Base-by-base conservation (phyloP, 768 basidiomycete genomes). In the Vishniacozyma victoriae region DNA sequence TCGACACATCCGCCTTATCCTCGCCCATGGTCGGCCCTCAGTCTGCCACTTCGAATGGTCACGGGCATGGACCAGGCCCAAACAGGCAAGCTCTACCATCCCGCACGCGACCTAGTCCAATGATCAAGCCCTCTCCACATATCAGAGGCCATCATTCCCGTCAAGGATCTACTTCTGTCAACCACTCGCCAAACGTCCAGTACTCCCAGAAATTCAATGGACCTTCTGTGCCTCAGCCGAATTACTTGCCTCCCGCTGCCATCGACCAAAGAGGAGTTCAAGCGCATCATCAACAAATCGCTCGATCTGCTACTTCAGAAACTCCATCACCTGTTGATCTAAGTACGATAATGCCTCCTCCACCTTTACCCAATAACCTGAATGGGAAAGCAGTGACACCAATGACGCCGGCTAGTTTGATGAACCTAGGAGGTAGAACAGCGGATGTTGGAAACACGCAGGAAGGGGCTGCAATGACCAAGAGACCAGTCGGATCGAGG, bases 401-500 rank as follows among this genome's bases (percentile, higher is more conserved):
- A 5, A 87, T 89, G 36, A 95, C 92, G 0, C 92, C 92, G 0
- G 85, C 88, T 0, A 86, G 82, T 49, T 85, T 96, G 64, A 88
- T 96, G 87, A 92, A 92, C 55, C 76, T 97, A 5, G 82, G 29
- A 18, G 22, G 83, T 3, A 74, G 79, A 29, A 69, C 84, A 2
- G 80, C 27, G 13, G 19, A n/a, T 9, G 29, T 9, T 9, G 29
- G 29, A n/a, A 33, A 33, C 29, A 33, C 29, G n/a, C 9, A n/a
- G 29, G 29, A 33, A 33, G n/a, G n/a, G n/a, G n/a, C n/a, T n/a
- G n/a, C n/a, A n/a, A 29, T 16, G 26, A 18, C 27, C 35, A 22
- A 11, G 13, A 40, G 23, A 35, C 19, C 14, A 16, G 27, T 38
- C 20, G 35, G 44, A 35, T 26, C 11, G 3, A 44, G 47, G 24